These are phyloP conservation scores for Physcia stellaris DNA, from an alignment of 495 filamentous ascomycete genomes.

Conservation along the genomic window DNA sequence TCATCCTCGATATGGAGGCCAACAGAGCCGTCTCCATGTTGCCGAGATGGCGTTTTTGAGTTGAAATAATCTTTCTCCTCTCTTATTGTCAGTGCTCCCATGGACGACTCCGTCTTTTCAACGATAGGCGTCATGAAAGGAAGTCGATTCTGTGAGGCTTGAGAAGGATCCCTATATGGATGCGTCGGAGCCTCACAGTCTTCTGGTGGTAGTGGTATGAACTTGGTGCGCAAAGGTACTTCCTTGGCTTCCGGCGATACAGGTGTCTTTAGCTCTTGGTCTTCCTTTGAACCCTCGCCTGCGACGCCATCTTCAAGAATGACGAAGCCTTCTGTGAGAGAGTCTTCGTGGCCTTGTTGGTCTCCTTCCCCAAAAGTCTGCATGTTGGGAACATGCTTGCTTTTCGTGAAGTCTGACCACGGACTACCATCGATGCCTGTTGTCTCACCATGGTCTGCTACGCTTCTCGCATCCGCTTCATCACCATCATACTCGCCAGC, in stretches of 20 bases:
- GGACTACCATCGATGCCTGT: conserved; percentile 55
- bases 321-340: conserved; percentile 3
- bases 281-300: conserved; percentile 2
- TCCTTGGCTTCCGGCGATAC: conserved; percentile 23
- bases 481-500: conserved; percentile 56
- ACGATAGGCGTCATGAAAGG: conserved; percentile 99
- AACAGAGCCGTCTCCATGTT: conserved; percentile 20
- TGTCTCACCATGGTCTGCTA: conserved; percentile 29
- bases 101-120: conserved; percentile 79
- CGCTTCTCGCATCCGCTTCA: conserved; percentile 22
- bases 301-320: conserved; percentile 9
- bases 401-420: conserved; percentile 75
- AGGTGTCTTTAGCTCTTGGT: conserved; percentile 25
- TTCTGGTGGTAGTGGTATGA: conserved; percentile 63
- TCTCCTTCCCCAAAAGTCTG: conserved; percentile 10
- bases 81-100: conserved; percentile 46
- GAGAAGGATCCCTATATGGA: conserved; percentile 61
- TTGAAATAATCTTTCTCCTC: conserved; percentile 43
- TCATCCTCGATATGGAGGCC: conserved; percentile 37
- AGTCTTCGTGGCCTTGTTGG: not conserved
- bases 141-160: conserved; percentile 70
- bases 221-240: conserved; percentile 30
- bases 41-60: conserved; percentile 61
- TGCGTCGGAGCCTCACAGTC: conserved; percentile 64
- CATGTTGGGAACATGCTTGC: conserved; percentile 50